phyloP scores from a whole-genome alignment of 345 rosid genomes.

The Gossypium thurberi region DNA sequence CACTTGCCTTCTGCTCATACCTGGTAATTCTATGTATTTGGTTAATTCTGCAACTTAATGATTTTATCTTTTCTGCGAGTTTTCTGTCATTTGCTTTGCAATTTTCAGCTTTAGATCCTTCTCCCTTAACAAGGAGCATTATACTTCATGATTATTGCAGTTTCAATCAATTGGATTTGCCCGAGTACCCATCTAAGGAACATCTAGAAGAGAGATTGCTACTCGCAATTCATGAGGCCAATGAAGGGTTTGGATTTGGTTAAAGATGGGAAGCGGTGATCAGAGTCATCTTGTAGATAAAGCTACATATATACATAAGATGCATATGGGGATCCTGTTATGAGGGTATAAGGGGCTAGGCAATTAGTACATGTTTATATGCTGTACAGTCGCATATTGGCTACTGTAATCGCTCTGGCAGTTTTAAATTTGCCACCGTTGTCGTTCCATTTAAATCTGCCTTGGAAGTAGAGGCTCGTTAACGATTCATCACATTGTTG shows the following conservation, averaged over 20 bases:
- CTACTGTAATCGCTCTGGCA: constrained; percentile 39
- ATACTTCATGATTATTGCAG: constrained; percentile 34
- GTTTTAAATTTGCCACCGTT: constrained; percentile 19
- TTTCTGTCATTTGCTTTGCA: background rate
- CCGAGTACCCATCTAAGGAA: constrained; percentile 90
- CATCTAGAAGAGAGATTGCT: constrained; percentile 86
- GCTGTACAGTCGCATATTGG: constrained; percentile 51
- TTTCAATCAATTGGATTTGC: constrained; percentile 93
- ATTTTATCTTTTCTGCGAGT: background rate
- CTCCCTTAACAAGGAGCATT: background rate
- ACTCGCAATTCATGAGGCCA: constrained; percentile 94
- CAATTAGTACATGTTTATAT: constrained; percentile 31
- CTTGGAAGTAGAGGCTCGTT: background rate
- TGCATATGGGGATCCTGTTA: constrained; percentile 12
- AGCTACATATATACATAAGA: background rate
- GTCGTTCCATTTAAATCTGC: background rate
- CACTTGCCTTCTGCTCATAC: constrained; percentile 98
- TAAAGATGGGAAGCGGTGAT: constrained; percentile 20
- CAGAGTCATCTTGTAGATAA: constrained; percentile 32
- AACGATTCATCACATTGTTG: background rate
- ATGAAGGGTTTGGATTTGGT: constrained; percentile 93
- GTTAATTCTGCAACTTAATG: background rate
- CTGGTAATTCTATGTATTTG: constrained; percentile 40
- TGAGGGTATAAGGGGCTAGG: constrained; percentile 16
- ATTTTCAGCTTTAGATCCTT: background rate